phyloP scores from a whole-genome alignment of 1,284 basidiomycete genomes.

The Jaminaea rosea region DNA sequence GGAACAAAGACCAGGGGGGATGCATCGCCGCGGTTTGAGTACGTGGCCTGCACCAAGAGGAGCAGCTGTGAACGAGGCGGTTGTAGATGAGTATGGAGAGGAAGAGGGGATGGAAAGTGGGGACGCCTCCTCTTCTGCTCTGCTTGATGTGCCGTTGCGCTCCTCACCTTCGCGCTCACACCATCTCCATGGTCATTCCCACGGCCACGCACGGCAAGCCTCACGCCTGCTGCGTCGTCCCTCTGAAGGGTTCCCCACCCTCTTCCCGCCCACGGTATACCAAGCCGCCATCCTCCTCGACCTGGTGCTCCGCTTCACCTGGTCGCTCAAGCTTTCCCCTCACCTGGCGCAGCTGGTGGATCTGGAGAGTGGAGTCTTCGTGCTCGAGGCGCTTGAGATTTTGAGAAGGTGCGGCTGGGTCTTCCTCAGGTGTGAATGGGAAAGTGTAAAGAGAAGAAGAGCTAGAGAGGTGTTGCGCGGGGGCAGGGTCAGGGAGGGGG shows the following conservation, averaged over 20 bases:
- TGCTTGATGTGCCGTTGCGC: not conserved
- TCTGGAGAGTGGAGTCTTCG: slow-evolving; percentile 74
- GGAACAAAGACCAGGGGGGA: slow-evolving; percentile 8
- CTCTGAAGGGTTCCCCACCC: slow-evolving; percentile 52
- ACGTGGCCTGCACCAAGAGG: not conserved
- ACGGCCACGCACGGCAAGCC: not conserved
- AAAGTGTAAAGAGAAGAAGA: slow-evolving; percentile 15
- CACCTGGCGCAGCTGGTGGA: slow-evolving; percentile 77
- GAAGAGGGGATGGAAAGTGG: not conserved
- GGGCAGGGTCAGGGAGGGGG: not conserved
- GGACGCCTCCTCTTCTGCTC: not conserved
- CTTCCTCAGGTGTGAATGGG: slow-evolving; percentile 74
- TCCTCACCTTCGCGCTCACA: too few species aligned
- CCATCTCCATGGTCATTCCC: too few species aligned
- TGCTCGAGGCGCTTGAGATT: slow-evolving; percentile 83
- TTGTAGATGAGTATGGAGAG: not conserved
- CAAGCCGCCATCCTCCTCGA: slow-evolving; percentile 75
- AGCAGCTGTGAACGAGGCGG: not conserved
- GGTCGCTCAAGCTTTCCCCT: slow-evolving; percentile 81
- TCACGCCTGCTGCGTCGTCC: not conserved
- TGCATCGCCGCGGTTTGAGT: slow-evolving; percentile 14
- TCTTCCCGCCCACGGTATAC: slow-evolving; percentile 67
- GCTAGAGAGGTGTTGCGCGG: not conserved
- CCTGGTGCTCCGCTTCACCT: slow-evolving; percentile 81
- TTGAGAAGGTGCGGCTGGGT: slow-evolving; percentile 91